phyloP scores from a whole-genome alignment of 805 yeast species.

The Vanderwaltozyma tropicalis region DNA sequence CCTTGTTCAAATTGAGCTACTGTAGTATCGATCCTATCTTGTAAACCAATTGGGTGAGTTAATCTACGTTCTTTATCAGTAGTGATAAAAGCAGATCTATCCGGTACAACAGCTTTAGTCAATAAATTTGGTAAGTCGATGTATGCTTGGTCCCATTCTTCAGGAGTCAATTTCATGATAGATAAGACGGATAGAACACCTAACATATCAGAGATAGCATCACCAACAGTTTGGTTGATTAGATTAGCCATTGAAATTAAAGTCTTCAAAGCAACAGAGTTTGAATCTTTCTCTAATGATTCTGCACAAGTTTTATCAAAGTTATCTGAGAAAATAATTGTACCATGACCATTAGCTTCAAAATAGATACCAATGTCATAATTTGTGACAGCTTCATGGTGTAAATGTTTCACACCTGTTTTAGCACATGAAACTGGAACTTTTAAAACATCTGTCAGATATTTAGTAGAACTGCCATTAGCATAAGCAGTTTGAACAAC shows the following conservation, averaged over 20 bases:
- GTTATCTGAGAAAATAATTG: conserved; percentile 65
- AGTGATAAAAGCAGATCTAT: conserved; percentile 68
- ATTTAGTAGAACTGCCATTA: conserved; percentile 81
- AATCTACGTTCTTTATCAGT: conserved; percentile 84
- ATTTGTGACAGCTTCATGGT: conserved; percentile 71
- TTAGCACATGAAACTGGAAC: conserved; percentile 82
- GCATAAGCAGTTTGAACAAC: conserved; percentile 98
- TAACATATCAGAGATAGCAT: conserved; percentile 86
- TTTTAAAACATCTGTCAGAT: conserved; percentile 46
- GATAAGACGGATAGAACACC: conserved; percentile 59
- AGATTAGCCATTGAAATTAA: conserved; percentile 54
- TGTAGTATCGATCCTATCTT: conserved; percentile 53
- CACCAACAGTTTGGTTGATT: conserved; percentile 97
- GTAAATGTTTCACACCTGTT: conserved; percentile 94
- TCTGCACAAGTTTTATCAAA: conserved; percentile 30
- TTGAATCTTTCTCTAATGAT: conserved; percentile 31
- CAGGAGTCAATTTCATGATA: conserved; percentile 47
- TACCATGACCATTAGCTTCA: conserved; percentile 99
- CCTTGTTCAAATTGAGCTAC: conserved; percentile 51
- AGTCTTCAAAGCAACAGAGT: conserved; percentile 40
- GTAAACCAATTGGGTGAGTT: conserved; percentile 69
- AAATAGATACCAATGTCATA: conserved; percentile 91
- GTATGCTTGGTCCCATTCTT: conserved; percentile 67
- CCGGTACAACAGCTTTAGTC: conserved; percentile 72
- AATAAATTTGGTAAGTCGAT: conserved; percentile 79